A percentile compares a stretch with the other conserved stretches of the same genome.
Evolutionary conservation across 176 grass and related monocot species (phyloP).

Genomic region (Rhipidocladum racemiflorum): DNA sequence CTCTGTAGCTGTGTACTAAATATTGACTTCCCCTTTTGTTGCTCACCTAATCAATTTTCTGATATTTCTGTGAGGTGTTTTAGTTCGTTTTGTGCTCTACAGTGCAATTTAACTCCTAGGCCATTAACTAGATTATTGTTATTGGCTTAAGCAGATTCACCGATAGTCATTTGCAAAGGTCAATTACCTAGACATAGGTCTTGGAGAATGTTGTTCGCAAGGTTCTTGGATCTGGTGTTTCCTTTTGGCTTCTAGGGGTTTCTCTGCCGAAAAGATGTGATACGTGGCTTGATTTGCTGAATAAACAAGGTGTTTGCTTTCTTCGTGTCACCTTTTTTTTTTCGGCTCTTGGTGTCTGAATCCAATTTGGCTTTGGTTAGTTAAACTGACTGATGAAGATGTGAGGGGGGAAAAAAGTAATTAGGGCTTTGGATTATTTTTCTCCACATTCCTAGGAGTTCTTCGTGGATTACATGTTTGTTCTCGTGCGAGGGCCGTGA

Average conservation of each 20-base stretch:
- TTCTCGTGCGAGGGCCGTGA: not conserved
- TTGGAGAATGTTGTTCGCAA: not conserved
- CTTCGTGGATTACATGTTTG: constrained; percentile 8
- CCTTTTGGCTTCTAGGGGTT: constrained; percentile 29
- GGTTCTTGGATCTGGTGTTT: constrained; percentile 30
- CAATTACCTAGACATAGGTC: constrained; percentile 19
- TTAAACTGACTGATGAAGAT: constrained; percentile 9
- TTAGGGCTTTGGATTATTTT: constrained; percentile 11
- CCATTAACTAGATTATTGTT: not conserved
- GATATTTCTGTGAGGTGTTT: too few relatives aligned
- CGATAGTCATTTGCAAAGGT: not conserved
- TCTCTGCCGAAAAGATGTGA: not conserved
- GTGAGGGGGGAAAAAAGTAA: too few relatives aligned
- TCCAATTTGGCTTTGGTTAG: not conserved
- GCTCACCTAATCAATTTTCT: not conserved
- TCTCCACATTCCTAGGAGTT: constrained; percentile 15
- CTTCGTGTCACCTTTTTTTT: constrained; percentile 8
- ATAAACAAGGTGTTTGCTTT: constrained; percentile 3
- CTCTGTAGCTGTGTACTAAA: not conserved
- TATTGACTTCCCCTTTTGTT: not conserved
- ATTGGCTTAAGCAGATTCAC: not conserved
- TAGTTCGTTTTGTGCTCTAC: not conserved
- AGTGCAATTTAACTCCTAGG: not conserved
- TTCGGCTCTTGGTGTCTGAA: constrained; percentile 15
- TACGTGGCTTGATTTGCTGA: constrained; percentile 37